A percentile compares a stretch with the other conserved stretches of the same genome.
Evolutionary conservation across 208 protist genomes (phyloP).

Genomic region (Novymonas esmeraldas): DNA sequence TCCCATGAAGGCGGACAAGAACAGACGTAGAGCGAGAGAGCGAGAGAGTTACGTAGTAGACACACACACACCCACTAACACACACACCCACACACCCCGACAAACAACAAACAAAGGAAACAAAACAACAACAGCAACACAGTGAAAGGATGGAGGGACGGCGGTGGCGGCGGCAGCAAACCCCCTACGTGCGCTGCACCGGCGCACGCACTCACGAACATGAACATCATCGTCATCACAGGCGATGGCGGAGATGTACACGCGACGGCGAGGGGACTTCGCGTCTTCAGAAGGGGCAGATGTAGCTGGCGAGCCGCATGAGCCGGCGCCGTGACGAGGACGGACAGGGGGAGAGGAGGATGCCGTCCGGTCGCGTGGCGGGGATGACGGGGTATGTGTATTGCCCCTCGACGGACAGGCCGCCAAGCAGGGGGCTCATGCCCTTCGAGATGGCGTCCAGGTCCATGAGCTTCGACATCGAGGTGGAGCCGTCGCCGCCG

Average conservation of each 20-base stretch:
- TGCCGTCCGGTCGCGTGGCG: slow-evolving; percentile 45
- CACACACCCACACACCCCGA: not conserved
- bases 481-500: not conserved
- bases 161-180: too few relatives aligned
- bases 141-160: too few relatives aligned
- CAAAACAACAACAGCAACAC: too few relatives aligned
- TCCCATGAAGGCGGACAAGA: not conserved
- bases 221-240: not conserved
- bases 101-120: too few relatives aligned
- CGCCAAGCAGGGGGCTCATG: slow-evolving; percentile 4
- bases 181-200: too few relatives aligned
- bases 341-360: slow-evolving; percentile 47
- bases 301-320: slow-evolving; percentile 53
- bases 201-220: too few relatives aligned
- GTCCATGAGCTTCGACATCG: slow-evolving; percentile 17
- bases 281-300: slow-evolving; percentile 54
- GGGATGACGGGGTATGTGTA: slow-evolving; percentile 28
- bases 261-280: not conserved
- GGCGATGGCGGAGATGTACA: not conserved
- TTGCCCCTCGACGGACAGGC: slow-evolving; percentile 13
- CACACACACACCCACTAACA: not conserved
- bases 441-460: slow-evolving; percentile 12
- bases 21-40: not conserved
- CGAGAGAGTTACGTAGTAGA: not conserved
- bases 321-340: slow-evolving; percentile 40